Conservation (phyloP, 371 early-diverging fungal species). For the Mucor plumbeus region DNA sequence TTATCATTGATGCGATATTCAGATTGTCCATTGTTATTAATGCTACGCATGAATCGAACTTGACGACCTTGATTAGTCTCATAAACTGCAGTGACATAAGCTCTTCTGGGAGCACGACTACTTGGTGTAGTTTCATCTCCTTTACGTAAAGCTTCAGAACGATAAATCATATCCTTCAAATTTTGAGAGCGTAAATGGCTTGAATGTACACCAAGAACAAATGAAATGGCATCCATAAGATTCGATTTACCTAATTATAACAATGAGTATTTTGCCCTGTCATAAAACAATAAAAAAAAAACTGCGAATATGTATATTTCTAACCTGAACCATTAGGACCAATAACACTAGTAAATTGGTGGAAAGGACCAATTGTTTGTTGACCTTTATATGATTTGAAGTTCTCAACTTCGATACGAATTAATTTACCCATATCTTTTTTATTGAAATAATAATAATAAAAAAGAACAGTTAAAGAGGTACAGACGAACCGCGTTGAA, state of each 20-base stretch:
- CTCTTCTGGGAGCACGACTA: slow-evolving; percentile 55
- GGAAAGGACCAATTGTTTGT: slow-evolving; percentile 95
- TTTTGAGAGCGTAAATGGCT: slow-evolving; percentile 87
- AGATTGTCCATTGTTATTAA: slow-evolving; percentile 75
- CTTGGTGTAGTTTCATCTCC: slow-evolving; percentile 24
- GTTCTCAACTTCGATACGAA: slow-evolving; percentile 95
- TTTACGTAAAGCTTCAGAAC: slow-evolving; percentile 58
- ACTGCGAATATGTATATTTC: no score
- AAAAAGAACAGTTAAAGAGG: slow-evolving; percentile 13
- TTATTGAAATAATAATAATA: no score
- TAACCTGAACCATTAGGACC: slow-evolving; percentile 99
- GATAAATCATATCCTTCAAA: slow-evolving; percentile 91
- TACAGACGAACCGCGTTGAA: slow-evolving; percentile 13
- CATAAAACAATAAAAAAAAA: not conserved
- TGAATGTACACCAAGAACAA: slow-evolving; percentile 95
- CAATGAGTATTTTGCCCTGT: not conserved
- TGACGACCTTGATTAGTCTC: slow-evolving; percentile 62
- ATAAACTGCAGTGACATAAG: slow-evolving; percentile 84
- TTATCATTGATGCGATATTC: slow-evolving; percentile 90
- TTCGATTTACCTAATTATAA: slow-evolving; percentile 90
- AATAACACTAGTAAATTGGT: slow-evolving; percentile 96
- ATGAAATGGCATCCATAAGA: slow-evolving; percentile 99
- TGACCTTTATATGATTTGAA: slow-evolving; percentile 99
- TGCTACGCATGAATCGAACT: slow-evolving; percentile 69
- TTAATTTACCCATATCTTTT: slow-evolving; percentile 75